phyloP scores from a whole-genome alignment of 2,329 filamentous ascomycete species.

The Colletotrichum sp. region DNA sequence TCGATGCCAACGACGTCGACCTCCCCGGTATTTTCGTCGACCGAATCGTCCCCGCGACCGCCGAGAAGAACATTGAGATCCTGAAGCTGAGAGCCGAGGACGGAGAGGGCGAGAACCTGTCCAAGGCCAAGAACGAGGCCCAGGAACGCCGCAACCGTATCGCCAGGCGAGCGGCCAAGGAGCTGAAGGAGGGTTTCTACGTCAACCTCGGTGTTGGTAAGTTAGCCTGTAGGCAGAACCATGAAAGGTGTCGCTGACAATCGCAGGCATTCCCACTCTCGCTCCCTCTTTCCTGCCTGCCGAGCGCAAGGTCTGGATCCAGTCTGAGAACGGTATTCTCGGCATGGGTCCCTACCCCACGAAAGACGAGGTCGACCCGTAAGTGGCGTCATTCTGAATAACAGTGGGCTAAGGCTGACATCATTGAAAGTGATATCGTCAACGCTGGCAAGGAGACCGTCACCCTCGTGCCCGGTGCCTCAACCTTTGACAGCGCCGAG shows the following conservation, averaged over 20 bases:
- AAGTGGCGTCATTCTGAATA: background rate
- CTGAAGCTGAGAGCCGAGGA: constrained; percentile 60
- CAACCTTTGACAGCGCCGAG: constrained; percentile 80
- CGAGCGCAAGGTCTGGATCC: constrained; percentile 77
- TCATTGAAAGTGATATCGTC: constrained; percentile 64
- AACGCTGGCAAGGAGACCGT: constrained; percentile 91
- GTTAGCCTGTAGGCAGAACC: constrained; percentile 32
- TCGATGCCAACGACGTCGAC: constrained; percentile 77
- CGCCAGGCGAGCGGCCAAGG: constrained; percentile 77
- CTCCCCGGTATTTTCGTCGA: constrained; percentile 85
- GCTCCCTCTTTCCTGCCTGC: constrained; percentile 77
- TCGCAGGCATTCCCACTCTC: constrained; percentile 79
- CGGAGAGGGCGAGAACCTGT: constrained; percentile 28
- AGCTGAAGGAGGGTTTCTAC: constrained; percentile 81
- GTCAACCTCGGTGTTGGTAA: constrained; percentile 74
- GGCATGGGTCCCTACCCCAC: constrained; percentile 84
- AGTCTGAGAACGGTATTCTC: constrained; percentile 85
- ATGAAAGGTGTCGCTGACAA: background rate
- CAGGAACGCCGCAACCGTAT: constrained; percentile 71
- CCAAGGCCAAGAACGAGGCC: constrained; percentile 47
- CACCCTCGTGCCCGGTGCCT: constrained; percentile 77
- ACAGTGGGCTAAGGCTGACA: constrained; percentile 26
- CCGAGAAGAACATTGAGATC: constrained; percentile 75
- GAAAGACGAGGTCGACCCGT: constrained; percentile 71
- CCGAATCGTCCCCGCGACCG: constrained; percentile 77